These are phyloP conservation scores for Xerocomus potaroensis DNA, from an alignment of 768 basidiomycete species.

Conservation along the genomic window DNA sequence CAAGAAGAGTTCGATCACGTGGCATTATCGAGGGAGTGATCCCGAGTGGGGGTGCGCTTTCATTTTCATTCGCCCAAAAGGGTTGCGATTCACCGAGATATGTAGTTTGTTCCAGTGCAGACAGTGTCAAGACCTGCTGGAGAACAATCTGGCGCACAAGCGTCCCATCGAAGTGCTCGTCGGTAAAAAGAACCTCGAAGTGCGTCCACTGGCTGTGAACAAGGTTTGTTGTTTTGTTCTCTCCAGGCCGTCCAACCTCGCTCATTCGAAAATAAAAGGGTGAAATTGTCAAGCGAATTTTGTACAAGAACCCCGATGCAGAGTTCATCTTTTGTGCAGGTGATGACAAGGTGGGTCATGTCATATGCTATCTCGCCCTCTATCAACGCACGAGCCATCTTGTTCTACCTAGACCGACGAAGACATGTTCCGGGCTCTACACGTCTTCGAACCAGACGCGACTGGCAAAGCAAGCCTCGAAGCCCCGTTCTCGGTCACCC, in stretches of 20 bases:
- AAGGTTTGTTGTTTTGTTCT: slow-evolving; percentile 45
- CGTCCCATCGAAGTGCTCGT: slow-evolving; percentile 95
- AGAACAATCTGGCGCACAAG: slow-evolving; percentile 90
- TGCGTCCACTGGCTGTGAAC: slow-evolving; percentile 91
- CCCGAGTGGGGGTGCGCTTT: slow-evolving; percentile 88
- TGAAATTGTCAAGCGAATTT: slow-evolving; percentile 92
- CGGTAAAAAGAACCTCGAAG: slow-evolving; percentile 98
- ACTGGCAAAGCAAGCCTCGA: slow-evolving; percentile 46
- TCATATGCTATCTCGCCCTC: neutral
- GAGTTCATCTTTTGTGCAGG: slow-evolving; percentile 98
- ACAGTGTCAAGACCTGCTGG: slow-evolving; percentile 93
- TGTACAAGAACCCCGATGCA: slow-evolving; percentile 90
- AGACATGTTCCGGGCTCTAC: slow-evolving; percentile 96
- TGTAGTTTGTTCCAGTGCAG: slow-evolving; percentile 85
- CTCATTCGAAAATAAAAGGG: slow-evolving; percentile 43
- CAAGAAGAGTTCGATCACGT: slow-evolving; percentile 97
- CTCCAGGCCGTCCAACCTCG: neutral
- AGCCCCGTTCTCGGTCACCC: slow-evolving; percentile 50
- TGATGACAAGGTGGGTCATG: slow-evolving; percentile 91
- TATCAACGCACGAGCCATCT: too few relatives aligned
- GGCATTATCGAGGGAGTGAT: slow-evolving; percentile 93
- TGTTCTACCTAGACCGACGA: slow-evolving; percentile 73
- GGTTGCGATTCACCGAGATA: neutral
- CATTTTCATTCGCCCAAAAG: neutral
- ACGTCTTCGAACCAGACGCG: slow-evolving; percentile 46